Evolutionary conservation across 768 basidiomycete species (phyloP).

Genomic region (Phylloporus sp.): DNA sequence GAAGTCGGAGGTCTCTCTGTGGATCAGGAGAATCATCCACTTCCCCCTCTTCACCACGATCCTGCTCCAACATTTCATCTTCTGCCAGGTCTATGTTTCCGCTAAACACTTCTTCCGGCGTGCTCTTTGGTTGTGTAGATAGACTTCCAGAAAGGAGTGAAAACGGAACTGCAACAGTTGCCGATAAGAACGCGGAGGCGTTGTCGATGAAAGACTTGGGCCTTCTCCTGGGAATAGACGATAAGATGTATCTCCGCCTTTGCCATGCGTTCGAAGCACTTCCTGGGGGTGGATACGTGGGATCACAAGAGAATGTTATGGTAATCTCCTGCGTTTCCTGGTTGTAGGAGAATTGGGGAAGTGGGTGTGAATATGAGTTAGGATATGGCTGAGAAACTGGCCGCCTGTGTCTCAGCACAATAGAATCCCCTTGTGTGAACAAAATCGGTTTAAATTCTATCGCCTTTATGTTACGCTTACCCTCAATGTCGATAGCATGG

Average conservation of each 20-base stretch:
- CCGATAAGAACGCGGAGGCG: constrained; percentile 61
- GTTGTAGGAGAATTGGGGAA: constrained; percentile 66
- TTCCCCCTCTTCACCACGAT: constrained; percentile 74
- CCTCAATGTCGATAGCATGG: constrained; percentile 78
- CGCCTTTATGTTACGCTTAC: constrained; percentile 33
- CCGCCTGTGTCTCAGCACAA: constrained; percentile 73
- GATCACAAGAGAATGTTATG: constrained; percentile 59
- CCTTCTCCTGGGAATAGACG: constrained; percentile 62
- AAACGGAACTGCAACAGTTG: constrained; percentile 57
- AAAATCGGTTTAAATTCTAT: constrained; percentile 6
- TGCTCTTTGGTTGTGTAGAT: constrained; percentile 36
- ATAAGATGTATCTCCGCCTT: constrained; percentile 56
- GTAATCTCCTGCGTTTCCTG: constrained; percentile 53
- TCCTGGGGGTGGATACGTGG: constrained; percentile 48
- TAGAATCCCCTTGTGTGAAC: constrained; percentile 46
- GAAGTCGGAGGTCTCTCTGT: constrained; percentile 51
- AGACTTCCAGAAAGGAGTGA: constrained; percentile 45
- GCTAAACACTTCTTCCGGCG: constrained; percentile 64
- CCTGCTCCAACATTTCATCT: constrained; percentile 75
- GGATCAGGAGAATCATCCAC: constrained; percentile 67
- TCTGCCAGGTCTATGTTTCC: constrained; percentile 70
- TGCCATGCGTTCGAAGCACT: constrained; percentile 48
- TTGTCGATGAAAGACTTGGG: constrained; percentile 69
- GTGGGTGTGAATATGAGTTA: constrained; percentile 70
- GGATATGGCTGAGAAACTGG: constrained; percentile 77